Evolutionary conservation across 495 filamentous ascomycete genomes (phyloP).

Genomic region (Lasiosphaeris hirsuta): DNA sequence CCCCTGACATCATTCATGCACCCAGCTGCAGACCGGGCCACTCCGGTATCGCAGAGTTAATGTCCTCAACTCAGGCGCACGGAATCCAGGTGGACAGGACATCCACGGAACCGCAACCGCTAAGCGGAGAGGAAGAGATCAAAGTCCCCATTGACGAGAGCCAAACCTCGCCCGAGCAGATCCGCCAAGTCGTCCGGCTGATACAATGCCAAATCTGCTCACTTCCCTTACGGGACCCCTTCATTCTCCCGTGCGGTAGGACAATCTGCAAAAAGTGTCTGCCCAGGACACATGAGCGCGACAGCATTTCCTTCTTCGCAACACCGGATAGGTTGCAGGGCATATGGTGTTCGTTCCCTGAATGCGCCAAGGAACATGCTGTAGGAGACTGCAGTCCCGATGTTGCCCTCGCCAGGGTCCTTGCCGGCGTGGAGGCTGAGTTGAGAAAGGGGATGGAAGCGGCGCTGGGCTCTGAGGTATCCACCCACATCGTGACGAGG

Average conservation of each 20-base stretch:
- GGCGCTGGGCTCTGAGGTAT: conserved; percentile 19
- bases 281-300: conserved; percentile 57
- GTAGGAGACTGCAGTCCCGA: conserved; percentile 71
- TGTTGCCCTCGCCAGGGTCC: conserved; percentile 65
- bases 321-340: conserved; percentile 59
- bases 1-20: no score
- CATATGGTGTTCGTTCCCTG: conserved; percentile 67
- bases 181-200: neutral
- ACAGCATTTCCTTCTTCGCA: conserved; percentile 71
- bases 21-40: no score
- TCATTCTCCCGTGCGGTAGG: conserved; percentile 75
- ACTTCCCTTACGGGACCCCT: conserved; percentile 59
- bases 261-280: conserved; percentile 73
- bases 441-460: conserved; percentile 35
- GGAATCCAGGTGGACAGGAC: neutral
- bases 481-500: conserved; percentile 40
- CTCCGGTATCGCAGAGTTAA: no score
- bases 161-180: neutral
- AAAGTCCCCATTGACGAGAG: neutral
- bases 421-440: conserved; percentile 51
- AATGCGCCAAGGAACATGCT: conserved; percentile 69
- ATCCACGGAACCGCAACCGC: neutral
- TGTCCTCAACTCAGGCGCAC: no score
- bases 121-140: neutral
- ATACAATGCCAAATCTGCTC: conserved; percentile 52